Conservation (phyloP, 148 eudicot genomes). For the Spergularia bocconei region DNA sequence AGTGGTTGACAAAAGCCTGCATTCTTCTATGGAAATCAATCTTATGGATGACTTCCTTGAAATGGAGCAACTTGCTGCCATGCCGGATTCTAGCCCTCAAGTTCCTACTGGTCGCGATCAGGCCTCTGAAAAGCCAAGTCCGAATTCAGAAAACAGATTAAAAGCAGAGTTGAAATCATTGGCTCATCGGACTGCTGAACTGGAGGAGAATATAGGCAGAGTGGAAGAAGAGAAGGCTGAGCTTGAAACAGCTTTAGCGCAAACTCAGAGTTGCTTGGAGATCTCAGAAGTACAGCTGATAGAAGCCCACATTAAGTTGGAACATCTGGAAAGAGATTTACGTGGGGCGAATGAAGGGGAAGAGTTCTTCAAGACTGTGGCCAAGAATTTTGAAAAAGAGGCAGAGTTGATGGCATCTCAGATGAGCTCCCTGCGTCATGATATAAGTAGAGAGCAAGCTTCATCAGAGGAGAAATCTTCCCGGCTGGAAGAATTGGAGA, state of each 20-base stretch:
- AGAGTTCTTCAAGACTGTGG: constrained; percentile 37
- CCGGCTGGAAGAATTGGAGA: constrained; percentile 51
- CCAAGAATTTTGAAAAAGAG: constrained; percentile 44
- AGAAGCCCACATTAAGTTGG: constrained; percentile 45
- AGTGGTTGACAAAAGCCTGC: constrained; percentile 27
- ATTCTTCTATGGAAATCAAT: constrained; percentile 43
- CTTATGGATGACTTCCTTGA: constrained; percentile 96
- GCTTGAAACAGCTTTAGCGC: constrained; percentile 37
- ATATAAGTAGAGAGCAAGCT: constrained; percentile 47
- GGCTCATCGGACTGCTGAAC: constrained; percentile 38
- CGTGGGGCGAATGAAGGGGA: constrained; percentile 43
- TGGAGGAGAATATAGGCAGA: constrained; percentile 47
- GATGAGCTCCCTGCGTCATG: constrained; percentile 40
- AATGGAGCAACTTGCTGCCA: constrained; percentile 79
- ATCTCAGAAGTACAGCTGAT: constrained; percentile 39
- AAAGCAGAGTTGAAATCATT: constrained; percentile 40
- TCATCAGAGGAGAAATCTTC: constrained; percentile 37
- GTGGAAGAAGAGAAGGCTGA: constrained; percentile 52
- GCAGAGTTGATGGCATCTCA: constrained; percentile 44
- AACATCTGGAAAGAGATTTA: constrained; percentile 53
- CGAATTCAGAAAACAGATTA: constrained; percentile 23
- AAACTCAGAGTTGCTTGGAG: constrained; percentile 46
- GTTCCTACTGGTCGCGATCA: constrained; percentile 33
- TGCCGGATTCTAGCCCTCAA: constrained; percentile 41
- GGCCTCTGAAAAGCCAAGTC: constrained; percentile 25